phyloP scores from a whole-genome alignment of 2,329 filamentous ascomycete species.

The Botryotinia calthae region DNA sequence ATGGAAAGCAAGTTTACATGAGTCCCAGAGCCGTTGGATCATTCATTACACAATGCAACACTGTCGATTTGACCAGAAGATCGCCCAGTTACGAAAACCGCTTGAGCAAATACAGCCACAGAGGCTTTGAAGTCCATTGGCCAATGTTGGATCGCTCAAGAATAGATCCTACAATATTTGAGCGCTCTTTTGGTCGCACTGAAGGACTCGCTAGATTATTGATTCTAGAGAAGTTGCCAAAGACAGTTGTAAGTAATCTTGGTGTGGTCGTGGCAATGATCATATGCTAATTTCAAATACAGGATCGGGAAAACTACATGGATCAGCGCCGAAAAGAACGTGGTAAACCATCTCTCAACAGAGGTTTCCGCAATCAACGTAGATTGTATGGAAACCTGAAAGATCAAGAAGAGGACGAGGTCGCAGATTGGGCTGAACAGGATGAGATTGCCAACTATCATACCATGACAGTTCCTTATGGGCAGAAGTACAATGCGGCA shows the following conservation, averaged over 20 bases:
- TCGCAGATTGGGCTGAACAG: slow-evolving; percentile 74
- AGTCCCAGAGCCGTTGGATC: slow-evolving; percentile 74
- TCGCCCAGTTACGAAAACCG: slow-evolving; percentile 87
- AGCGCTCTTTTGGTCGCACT: slow-evolving; percentile 73
- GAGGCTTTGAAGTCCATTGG: slow-evolving; percentile 84
- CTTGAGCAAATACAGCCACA: slow-evolving; percentile 78
- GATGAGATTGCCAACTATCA: slow-evolving; percentile 78
- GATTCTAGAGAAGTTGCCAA: slow-evolving; percentile 76
- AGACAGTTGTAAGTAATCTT: slow-evolving; percentile 42
- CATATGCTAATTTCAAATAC: background rate
- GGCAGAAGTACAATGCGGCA: slow-evolving; percentile 58
- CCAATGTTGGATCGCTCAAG: slow-evolving; percentile 68
- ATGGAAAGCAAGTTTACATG: slow-evolving; percentile 76
- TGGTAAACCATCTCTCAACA: slow-evolving; percentile 59
- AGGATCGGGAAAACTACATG: slow-evolving; percentile 67
- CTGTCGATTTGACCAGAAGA: slow-evolving; percentile 72
- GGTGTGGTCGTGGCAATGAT: background rate
- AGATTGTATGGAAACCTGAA: slow-evolving; percentile 70
- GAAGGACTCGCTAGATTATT: slow-evolving; percentile 75
- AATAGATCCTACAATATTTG: slow-evolving; percentile 83
- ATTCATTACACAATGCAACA: slow-evolving; percentile 80
- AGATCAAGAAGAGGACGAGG: slow-evolving; percentile 71
- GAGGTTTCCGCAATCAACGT: slow-evolving; percentile 42
- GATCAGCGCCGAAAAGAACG: slow-evolving; percentile 68
- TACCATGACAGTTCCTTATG: slow-evolving; percentile 71